Conservation (phyloP, 768 basidiomycete genomes). For the Rubroboletus satanas region DNA sequence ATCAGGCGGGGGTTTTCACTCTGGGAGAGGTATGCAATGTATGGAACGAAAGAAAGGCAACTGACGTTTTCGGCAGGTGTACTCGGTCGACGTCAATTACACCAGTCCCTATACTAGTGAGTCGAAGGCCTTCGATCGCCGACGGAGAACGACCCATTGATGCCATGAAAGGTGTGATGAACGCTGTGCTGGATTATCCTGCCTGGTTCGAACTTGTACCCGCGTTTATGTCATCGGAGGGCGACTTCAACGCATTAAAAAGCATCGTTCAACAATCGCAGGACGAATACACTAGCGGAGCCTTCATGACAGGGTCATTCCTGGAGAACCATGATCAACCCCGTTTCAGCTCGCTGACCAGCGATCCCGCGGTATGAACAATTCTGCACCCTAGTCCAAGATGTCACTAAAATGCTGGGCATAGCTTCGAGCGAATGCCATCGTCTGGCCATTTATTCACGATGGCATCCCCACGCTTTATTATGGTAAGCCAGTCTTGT, state of each 20-base stretch:
- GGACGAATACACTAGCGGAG: constrained; percentile 36
- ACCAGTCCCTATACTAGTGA: constrained; percentile 40
- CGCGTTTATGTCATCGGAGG: constrained; percentile 36
- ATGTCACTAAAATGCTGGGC: background rate
- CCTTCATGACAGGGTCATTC: constrained; percentile 44
- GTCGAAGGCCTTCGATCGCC: constrained; percentile 5
- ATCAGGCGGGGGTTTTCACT: constrained; percentile 47
- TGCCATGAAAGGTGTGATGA: constrained; percentile 35
- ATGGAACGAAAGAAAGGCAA: constrained; percentile 20
- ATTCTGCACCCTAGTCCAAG: too few species aligned
- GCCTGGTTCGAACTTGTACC: constrained; percentile 42
- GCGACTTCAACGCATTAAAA: constrained; percentile 33
- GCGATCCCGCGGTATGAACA: constrained; percentile 38
- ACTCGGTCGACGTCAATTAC: constrained; percentile 39
- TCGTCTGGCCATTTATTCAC: constrained; percentile 47
- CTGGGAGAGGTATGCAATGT: constrained; percentile 46
- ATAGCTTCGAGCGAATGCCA: constrained; percentile 44
- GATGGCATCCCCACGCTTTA: constrained; percentile 52
- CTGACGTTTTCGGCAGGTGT: constrained; percentile 31
- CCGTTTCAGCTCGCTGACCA: constrained; percentile 41
- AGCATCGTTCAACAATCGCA: constrained; percentile 31
- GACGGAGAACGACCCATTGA: background rate
- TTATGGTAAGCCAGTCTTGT: constrained; percentile 34
- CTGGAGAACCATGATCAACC: constrained; percentile 56
- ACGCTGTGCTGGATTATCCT: constrained; percentile 48